Evolutionary conservation across 2,329 filamentous ascomycete species (phyloP), one percentile per base, ranked within the genome.

Genomic region (Lomentospora prolificans): DNA sequence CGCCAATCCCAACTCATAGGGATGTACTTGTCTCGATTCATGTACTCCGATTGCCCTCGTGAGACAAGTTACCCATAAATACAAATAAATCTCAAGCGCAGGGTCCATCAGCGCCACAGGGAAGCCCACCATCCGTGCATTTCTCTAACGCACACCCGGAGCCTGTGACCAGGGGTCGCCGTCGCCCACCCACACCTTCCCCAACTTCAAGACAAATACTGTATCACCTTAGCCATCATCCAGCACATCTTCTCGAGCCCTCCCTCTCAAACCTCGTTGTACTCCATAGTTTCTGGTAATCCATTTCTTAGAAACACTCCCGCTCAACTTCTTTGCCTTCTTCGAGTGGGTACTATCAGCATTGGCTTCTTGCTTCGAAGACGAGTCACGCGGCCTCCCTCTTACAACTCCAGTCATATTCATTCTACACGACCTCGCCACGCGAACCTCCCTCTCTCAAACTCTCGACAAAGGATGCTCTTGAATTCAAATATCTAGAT

Each of bases 111-210:
- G 10, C 44, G 44, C 44, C 44, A 48, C 44, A 48, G 44, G 22
- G 12, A 48, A 10, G 22, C 12, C 50, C 25, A 51, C 7, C 50
- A 51, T 51, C 50, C 50, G 50, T 51, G 50, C 50, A 33, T 51
- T 51, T 33, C 44, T 48, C 44, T 33, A 51, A 51, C n/a, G 9
- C 25, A 30, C 30, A n/a, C 30, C 12, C 30, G 12, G n/a, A 33
- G 25, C 22, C 53, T 55, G 53, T 36, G 25, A 51, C 46, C 44
- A 56, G 54, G 54, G 54, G 54, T 36, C n/a, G 24, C 48, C 30
- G n/a, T 19, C 25, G 14, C 24, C 22, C n/a, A 33, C 12, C 30
- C 44, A 48, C 46, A 28, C 51, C 10, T 30, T 25, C 46, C 31
- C 39, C 54, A 28, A 51, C 28, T 41, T 31, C 46, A 46, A 56